Evolutionary conservation across 1,284 basidiomycete species (phyloP), one percentile per base, ranked within the genome.

Genomic region (Lentinula novae-zelandiae): DNA sequence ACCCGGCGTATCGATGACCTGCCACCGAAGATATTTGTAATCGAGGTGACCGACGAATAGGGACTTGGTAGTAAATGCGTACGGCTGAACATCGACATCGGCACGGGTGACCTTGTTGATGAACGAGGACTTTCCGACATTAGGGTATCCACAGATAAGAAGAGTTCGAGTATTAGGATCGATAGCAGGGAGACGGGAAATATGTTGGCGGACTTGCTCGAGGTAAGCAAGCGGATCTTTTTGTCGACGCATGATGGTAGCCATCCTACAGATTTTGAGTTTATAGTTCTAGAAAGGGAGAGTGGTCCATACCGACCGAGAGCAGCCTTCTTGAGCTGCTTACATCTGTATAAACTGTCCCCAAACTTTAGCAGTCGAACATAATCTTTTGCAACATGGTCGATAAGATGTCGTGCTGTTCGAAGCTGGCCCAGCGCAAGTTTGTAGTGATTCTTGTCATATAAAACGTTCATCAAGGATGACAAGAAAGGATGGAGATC

Each of bases 371-470:
- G 85, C 57, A 98, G 80, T 58, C 95, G 90, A 65, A 93, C 90
- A 76, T 98, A 97, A 75, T 98, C 95, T 74, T 97, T 97, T 56
- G 91, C 92, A 63, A 98, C 92, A 60, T 96, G 92, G 75, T 96
- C 93, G 68, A 98, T 96, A 55, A 98, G 81, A 82, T 98, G 95
- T 54, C 91, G 84, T 1, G 92, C 92, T 0, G 95, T 98, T 65
- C 95, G 90, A 64, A 98, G 86, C 73, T 98, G 95, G 65, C 96
- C 95, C 27, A 98, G 81, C 4, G 95, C 95, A 58, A 98, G 91
- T 78, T 97, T 98, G 85, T 97, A 98, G 73, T 98, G 95, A 72
- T 97, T 97, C 79, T 97, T 98, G 83, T 98, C 95, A 77, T 98
- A 98, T 39, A 98, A 83, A 10, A 98, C 95, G 73, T 98, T 98